Percentiles rank a stretch among this genome's conserved stretches.
Conservation (phyloP, 1,284 basidiomycete genomes). For the Pulveroboletus sp. region DNA sequence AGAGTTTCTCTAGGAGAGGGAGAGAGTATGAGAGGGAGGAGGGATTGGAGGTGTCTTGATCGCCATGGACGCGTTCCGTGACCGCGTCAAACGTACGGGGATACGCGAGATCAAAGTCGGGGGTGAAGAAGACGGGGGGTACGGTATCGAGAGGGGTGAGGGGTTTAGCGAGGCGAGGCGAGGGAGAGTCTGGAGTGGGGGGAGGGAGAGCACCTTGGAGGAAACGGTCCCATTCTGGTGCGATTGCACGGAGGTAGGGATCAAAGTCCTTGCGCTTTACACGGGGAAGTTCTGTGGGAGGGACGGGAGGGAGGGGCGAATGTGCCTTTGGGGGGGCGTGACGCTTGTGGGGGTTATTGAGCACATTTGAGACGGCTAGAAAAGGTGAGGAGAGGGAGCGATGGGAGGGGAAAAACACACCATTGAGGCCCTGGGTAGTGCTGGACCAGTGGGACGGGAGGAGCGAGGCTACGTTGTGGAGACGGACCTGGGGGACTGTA, state of each 20-base stretch:
- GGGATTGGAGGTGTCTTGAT: constrained; percentile 45
- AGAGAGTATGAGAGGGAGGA: constrained; percentile 61
- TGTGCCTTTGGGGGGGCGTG: constrained; percentile 85
- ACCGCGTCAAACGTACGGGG: constrained; percentile 81
- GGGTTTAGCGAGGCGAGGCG: constrained; percentile 36
- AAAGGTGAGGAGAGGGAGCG: constrained; percentile 1
- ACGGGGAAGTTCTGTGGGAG: constrained; percentile 70
- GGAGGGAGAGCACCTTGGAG: constrained; percentile 49
- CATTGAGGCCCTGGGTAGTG: constrained; percentile 74
- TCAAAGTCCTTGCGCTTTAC: constrained; percentile 85
- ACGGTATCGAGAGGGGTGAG: constrained; percentile 76
- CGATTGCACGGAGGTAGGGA: constrained; percentile 70
- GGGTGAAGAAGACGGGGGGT: constrained; percentile 78
- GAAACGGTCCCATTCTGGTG: constrained; percentile 76
- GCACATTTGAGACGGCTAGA: constrained; percentile 67
- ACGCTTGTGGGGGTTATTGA: constrained; percentile 83
- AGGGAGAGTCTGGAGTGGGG: constrained; percentile 38
- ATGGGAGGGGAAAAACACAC: constrained; percentile 37
- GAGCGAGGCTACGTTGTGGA: constrained; percentile 40
- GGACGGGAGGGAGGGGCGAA: constrained; percentile 69
- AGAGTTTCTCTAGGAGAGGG: constrained; percentile 87
- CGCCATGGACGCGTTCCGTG: constrained; percentile 50
- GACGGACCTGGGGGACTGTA: constrained; percentile 38
- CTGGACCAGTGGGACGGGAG: constrained; percentile 70
- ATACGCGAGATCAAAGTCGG: constrained; percentile 83